Percentiles rank a stretch among this genome's conserved stretches.
phyloP scores from a whole-genome alignment of 1,139 yeast species.

The Diutina catenulata region DNA sequence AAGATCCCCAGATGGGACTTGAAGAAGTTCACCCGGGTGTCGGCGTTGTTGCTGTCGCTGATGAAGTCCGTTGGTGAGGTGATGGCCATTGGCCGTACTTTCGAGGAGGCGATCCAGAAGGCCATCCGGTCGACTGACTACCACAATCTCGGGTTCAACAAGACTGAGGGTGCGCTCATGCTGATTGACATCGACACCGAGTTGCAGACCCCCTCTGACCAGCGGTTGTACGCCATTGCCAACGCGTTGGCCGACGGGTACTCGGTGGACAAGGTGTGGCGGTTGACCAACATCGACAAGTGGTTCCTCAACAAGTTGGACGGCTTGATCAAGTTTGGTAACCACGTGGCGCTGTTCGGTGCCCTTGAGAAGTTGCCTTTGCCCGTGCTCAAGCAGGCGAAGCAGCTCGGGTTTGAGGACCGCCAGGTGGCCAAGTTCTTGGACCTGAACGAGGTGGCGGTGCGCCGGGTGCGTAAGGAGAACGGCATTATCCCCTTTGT shows the following conservation, averaged over 20 bases:
- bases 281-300: constrained; percentile 85
- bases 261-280: constrained; percentile 86
- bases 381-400: constrained; percentile 65
- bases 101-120: constrained; percentile 96
- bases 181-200: constrained; percentile 84
- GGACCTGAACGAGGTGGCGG: constrained; percentile 85
- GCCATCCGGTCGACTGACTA: constrained; percentile 96
- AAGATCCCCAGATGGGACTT: constrained; percentile 99
- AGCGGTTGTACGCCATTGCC: constrained; percentile 93
- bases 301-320: constrained; percentile 91
- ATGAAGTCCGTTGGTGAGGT: constrained; percentile 99
- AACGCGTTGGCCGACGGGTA: constrained; percentile 81
- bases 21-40: constrained; percentile 89
- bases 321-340: constrained; percentile 59
- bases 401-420: constrained; percentile 95
- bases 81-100: constrained; percentile 95
- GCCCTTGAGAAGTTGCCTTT: constrained; percentile 50
- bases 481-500: constrained; percentile 86
- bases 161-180: constrained; percentile 67
- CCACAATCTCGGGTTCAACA: constrained; percentile 86
- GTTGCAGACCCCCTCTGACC: constrained; percentile 91
- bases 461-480: constrained; percentile 83
- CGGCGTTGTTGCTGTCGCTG: constrained; percentile 77
- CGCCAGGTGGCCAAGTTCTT: constrained; percentile 89
- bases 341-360: constrained; percentile 48